phyloP scores from a whole-genome alignment of 208 protist genomes.

The Leishmania martiniquensis region DNA sequence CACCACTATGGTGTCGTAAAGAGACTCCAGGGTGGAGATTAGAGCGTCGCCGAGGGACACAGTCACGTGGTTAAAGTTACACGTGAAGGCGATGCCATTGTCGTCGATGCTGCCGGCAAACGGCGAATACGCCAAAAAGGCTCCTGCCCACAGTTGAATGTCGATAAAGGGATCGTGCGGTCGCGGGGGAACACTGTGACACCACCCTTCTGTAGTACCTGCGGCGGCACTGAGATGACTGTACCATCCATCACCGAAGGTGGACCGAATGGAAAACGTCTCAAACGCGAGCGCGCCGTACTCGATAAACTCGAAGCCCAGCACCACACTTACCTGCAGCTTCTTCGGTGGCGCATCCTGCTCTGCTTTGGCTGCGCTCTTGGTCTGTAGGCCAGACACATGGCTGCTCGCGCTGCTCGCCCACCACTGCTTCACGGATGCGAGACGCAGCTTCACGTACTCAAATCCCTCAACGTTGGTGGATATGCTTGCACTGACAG shows the following conservation, averaged over 20 bases:
- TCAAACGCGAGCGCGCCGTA: conserved; percentile 30
- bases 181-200: conserved; percentile 30
- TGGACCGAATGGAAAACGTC: conserved; percentile 14
- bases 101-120: conserved; percentile 46
- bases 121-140: conserved; percentile 36
- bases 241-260: conserved; percentile 42
- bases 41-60: conserved; percentile 46
- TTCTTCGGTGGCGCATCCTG: not conserved
- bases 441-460: conserved; percentile 20
- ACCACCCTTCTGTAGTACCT: conserved; percentile 33
- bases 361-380: not conserved
- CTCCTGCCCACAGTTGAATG: conserved; percentile 51
- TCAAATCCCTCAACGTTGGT: conserved; percentile 28
- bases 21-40: conserved; percentile 32
- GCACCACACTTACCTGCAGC: not conserved
- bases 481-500: conserved; percentile 16
- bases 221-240: conserved; percentile 35
- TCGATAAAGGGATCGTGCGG: conserved; percentile 25
- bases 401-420: not conserved
- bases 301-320: conserved; percentile 27
- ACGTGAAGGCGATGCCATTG: conserved; percentile 55
- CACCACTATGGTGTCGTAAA: conserved; percentile 52
- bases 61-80: conserved; percentile 31
- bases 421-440: conserved; percentile 14
- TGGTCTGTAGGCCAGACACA: not conserved